Conservation (phyloP, 306 rosid species). For the Trichosanthes cucumerina region DNA sequence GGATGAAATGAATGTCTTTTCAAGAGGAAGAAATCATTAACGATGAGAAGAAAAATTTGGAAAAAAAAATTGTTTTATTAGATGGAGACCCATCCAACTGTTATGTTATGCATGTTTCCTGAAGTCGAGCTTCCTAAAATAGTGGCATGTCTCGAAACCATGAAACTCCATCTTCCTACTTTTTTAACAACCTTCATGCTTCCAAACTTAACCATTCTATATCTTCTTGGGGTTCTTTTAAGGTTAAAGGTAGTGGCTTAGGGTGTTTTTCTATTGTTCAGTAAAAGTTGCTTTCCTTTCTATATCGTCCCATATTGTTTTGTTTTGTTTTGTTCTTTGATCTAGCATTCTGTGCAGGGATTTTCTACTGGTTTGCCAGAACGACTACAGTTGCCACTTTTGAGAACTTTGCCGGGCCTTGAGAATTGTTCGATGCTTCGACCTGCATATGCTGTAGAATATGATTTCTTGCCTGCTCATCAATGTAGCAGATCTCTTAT, state of each 20-base stretch:
- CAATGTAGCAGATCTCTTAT: constrained; percentile 84
- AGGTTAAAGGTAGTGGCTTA: neutral
- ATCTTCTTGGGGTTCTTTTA: neutral
- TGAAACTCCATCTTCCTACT: neutral
- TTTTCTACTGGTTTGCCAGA: constrained; percentile 98
- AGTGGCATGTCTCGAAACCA: neutral
- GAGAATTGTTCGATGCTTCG: constrained; percentile 94
- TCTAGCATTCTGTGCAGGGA: constrained; percentile 38
- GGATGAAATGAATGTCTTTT: neutral
- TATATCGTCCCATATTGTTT: neutral
- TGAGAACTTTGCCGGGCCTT: constrained; percentile 97
- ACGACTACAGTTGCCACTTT: constrained; percentile 76
- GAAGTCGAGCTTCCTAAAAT: neutral
- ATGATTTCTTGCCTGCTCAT: constrained; percentile 89
- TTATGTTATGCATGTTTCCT: neutral
- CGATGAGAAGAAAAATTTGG: neutral
- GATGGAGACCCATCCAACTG: neutral
- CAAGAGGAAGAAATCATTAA: neutral
- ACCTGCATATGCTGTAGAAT: constrained; percentile 98
- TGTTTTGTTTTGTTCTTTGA: constrained; percentile 7
- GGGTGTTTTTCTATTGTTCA: neutral
- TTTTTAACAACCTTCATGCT: neutral
- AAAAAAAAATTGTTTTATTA: neutral
- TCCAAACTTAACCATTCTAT: neutral
- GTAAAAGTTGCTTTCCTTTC: neutral